Evolutionary conservation across 73 alveolate genomes (phyloP).

Genomic region (Paramecium sonneborni): DNA sequence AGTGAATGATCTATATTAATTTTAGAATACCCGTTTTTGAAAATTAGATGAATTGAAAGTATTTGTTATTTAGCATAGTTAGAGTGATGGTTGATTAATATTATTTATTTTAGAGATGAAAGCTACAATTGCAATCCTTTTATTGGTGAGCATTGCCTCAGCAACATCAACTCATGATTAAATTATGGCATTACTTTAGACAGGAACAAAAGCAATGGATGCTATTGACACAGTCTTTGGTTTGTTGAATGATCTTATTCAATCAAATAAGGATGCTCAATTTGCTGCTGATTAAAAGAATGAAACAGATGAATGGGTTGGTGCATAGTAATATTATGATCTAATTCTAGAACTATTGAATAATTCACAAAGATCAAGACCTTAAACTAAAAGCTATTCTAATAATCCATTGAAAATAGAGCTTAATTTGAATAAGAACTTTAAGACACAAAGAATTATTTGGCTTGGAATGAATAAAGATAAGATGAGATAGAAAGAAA

Average conservation of each 20-base stretch:
- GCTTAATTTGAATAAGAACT: background rate
- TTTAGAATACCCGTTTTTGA: background rate
- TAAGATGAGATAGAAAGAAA: conserved; percentile 21
- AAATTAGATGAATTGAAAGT: background rate
- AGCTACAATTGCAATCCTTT: conserved; percentile 19
- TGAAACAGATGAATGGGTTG: conserved; percentile 37
- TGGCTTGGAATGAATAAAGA: conserved; percentile 25
- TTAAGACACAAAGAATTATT: conserved; percentile 5
- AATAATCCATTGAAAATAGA: conserved; percentile 17
- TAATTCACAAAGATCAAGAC: background rate
- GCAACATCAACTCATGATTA: conserved; percentile 49
- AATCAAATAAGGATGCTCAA: conserved; percentile 45
- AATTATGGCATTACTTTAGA: background rate
- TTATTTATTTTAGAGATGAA: background rate
- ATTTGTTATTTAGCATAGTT: background rate
- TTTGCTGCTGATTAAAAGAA: conserved; percentile 52
- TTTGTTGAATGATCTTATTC: conserved; percentile 19
- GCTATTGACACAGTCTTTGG: conserved; percentile 38
- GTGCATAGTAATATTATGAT: background rate
- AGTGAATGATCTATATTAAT: background rate
- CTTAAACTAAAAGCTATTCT: conserved; percentile 3
- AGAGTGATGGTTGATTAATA: background rate
- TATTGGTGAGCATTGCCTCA: conserved; percentile 33
- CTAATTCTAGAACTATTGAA: conserved; percentile 3
- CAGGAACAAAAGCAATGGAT: conserved; percentile 45